These are phyloP conservation scores for Xylariaceae sp. DNA, from an alignment of 2,329 filamentous ascomycete species.

Conservation along the genomic window DNA sequence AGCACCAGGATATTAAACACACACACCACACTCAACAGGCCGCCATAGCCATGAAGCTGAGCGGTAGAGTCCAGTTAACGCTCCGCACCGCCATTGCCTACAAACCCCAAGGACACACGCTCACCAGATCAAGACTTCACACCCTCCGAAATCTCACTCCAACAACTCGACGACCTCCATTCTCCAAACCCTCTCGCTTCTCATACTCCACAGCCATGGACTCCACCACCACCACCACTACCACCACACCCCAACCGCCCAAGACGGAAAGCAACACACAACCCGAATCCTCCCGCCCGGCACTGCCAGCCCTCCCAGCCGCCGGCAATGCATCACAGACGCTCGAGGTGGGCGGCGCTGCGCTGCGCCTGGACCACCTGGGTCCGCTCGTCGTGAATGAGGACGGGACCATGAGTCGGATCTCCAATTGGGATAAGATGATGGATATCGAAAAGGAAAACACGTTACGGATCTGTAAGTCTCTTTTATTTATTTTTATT, in stretches of 20 bases:
- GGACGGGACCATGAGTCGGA: slow-evolving; percentile 74
- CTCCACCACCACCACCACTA: slow-evolving; percentile 11
- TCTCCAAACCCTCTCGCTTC: background rate
- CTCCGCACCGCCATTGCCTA: background rate
- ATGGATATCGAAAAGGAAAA: slow-evolving; percentile 70
- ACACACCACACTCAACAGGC: background rate
- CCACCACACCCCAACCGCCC: background rate
- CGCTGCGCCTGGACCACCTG: slow-evolving; percentile 64
- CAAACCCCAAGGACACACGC: background rate
- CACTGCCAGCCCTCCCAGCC: slow-evolving; percentile 13
- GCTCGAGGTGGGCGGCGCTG: slow-evolving; percentile 53
- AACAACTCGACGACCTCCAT: background rate
- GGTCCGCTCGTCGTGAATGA: slow-evolving; percentile 77
- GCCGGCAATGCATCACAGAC: slow-evolving; percentile 32
- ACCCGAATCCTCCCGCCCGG: background rate
- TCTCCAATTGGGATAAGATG: slow-evolving; percentile 78
- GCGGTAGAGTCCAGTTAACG: slow-evolving; percentile 3
- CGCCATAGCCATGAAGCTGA: slow-evolving; percentile 14
- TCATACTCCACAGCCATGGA: background rate
- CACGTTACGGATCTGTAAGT: slow-evolving; percentile 62
- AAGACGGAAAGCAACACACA: slow-evolving; percentile 10
- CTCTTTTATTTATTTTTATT: too few species aligned
- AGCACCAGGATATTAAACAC: background rate
- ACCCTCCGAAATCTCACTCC: background rate
- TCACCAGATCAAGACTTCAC: background rate